Conservation (phyloP, 257 asterid species). For the Thymus mandschuricus region DNA sequence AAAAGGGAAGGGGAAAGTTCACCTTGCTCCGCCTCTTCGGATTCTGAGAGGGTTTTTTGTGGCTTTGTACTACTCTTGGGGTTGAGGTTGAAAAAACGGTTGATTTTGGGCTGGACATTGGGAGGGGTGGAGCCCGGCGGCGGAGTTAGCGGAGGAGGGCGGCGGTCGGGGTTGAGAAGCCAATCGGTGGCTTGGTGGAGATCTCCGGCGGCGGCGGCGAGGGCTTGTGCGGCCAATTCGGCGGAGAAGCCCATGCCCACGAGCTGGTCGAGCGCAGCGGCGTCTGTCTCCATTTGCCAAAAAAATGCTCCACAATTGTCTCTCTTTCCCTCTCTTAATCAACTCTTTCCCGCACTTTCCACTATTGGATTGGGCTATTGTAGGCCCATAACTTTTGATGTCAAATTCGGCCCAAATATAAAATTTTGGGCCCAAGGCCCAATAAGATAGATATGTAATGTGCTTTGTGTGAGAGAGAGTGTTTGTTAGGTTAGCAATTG, state of each 20-base stretch:
- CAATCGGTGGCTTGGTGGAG: slow-evolving; percentile 71
- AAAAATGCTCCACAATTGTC: neutral
- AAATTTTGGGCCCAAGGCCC: too few species aligned
- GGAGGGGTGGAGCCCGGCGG: slow-evolving; percentile 38
- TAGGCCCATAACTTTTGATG: too few species aligned
- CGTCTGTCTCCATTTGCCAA: slow-evolving; percentile 29
- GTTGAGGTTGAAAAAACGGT: slow-evolving; percentile 56
- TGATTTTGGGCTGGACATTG: slow-evolving; percentile 67
- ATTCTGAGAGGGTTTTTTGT: slow-evolving; percentile 13
- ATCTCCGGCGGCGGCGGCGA: slow-evolving; percentile 57
- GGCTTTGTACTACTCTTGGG: slow-evolving; percentile 27
- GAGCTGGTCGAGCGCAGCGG: slow-evolving; percentile 46
- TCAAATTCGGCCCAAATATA: too few species aligned
- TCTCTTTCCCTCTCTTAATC: neutral
- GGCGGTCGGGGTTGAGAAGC: slow-evolving; percentile 50
- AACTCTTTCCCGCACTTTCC: slow-evolving; percentile 38
- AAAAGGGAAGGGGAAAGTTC: too few species aligned
- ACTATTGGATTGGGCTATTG: too few species aligned
- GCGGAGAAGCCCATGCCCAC: slow-evolving; percentile 74
- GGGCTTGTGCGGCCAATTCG: slow-evolving; percentile 62
- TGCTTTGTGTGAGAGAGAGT: neutral
- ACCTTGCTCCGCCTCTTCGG: too few species aligned
- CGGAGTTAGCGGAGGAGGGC: slow-evolving; percentile 34
- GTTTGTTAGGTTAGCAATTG: neutral
- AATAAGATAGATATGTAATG: too few species aligned